Evolutionary conservation across 257 asterid species (phyloP), one percentile per base, ranked within the genome.

Genomic region (Capsicum chinense): DNA sequence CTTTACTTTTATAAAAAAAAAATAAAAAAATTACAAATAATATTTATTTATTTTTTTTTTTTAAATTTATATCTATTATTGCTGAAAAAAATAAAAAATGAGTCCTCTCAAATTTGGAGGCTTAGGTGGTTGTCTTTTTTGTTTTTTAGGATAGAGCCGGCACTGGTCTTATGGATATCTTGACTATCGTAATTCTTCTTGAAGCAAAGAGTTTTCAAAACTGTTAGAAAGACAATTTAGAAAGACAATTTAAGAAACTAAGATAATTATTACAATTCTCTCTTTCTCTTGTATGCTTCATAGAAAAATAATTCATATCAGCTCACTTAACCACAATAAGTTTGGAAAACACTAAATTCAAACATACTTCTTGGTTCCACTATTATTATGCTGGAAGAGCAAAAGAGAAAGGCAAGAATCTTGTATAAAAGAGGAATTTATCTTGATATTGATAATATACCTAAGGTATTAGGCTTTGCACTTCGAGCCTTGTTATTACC

Each of bases 401-500:
- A 59, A 59, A 33, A 59, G 33, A 59, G 63, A 57, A 57, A 21
- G 21, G 6, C 21, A 58, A 58, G 10, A 15, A 58, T 58, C 63
- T 17, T 59, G 66, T 59, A 59, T 59, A 33, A n/a, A 59, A 70
- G 52, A 42, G 56, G 79, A 70, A 70, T 17, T 70, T 70, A 42
- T 70, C 56, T 17, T 70, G 79, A 70, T 42, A 44, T 39, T 58
- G 64, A 12, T 12, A 5, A 5, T 56, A 56, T 56, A 13, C n/a
- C 59, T 1, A 13, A 56, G 14, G 7, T 56, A 17, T 12, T 56
- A 14, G 59, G 59, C 7, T 56, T 56, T 56, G 13, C 17, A 14
- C 59, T 56, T 56, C 6, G 14, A 13, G 7, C 62, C 19, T 56
- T 56, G 19, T 56, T 15, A 56, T 56, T 68, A 12, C 52, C 47